Evolutionary conservation across 2,329 filamentous ascomycete genomes (phyloP).

Genomic region (Arthrobotrys sphaeroides): DNA sequence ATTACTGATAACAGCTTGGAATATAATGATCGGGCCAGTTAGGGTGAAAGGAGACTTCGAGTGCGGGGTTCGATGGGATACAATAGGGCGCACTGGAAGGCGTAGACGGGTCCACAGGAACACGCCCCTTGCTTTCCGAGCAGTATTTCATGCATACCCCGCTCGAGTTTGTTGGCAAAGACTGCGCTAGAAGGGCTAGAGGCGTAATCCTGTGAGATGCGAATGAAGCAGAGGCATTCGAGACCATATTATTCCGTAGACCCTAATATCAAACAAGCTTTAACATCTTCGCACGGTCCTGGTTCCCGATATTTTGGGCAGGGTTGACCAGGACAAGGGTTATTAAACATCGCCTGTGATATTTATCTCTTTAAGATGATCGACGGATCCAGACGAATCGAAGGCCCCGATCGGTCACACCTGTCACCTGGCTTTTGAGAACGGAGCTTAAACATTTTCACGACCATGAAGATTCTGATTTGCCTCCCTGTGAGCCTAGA

Average conservation of each 20-base stretch:
- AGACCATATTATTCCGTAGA: too few species aligned
- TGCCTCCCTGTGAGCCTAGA: not conserved
- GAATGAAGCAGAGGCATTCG: too few species aligned
- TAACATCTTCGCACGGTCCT: not conserved
- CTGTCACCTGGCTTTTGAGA: not conserved
- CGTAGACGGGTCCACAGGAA: not conserved
- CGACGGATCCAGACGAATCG: not conserved
- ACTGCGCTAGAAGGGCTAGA: not conserved
- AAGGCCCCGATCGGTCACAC: not conserved
- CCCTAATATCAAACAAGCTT: not conserved
- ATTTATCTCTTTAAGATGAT: not conserved
- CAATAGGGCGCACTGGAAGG: not conserved
- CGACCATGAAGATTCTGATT: not conserved
- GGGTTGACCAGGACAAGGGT: not conserved
- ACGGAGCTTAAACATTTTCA: not conserved
- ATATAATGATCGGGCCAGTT: not conserved
- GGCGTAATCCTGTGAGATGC: not conserved
- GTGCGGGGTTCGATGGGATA: not conserved
- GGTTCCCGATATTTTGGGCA: slow-evolving; percentile 3
- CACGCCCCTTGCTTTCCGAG: not conserved
- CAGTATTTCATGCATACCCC: slow-evolving; percentile 17
- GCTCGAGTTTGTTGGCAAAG: not conserved
- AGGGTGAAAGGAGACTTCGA: not conserved
- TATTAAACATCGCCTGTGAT: not conserved
- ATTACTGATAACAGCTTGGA: not conserved